Evolutionary conservation across 495 filamentous ascomycete species (phyloP), one percentile per base, ranked within the genome.

Genomic region (Neurospora pannonica): DNA sequence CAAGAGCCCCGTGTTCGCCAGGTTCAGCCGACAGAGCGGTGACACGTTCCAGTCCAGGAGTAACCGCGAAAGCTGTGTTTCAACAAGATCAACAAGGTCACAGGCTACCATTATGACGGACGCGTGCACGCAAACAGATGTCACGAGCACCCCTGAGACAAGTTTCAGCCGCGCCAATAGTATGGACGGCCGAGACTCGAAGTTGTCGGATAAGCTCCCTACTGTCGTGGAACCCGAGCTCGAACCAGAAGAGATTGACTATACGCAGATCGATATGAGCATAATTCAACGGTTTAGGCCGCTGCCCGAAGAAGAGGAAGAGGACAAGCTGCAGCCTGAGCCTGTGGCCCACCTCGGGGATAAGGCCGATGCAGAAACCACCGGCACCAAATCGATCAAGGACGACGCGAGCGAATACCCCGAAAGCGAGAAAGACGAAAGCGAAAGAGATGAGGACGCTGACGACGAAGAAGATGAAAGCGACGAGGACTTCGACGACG

Each of bases 1-100:
- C 0, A 88, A 86, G 37, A 96, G 93, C 80, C 93, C 94, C 8
- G 84, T 93, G n/a, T 95, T 88, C 79, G 81, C 83, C 34, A 88
- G 87, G 71, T 94, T 91, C 77, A 83, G 87, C 70, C 89, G 92
- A 71, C 88, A 88, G 77, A 95, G 92, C 79, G 83, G 90, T 36
- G 92, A 96, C 74, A 89, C 85, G 42, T 85, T 78, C 72, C 76
- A 82, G 31, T 85, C 85, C 37, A 87, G 86, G 76, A 93, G 91
- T 81, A 92, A 92, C 82, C 85, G 92, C 15, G 87, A 86, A 69
- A 92, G 90, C 80, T 87, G 88, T 73, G 87, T 92, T 78, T 90
- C 88, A 19, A 82, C 79, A 9, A 82, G 78, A 70, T 90, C 88
- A 11, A 82, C 79, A 8, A 82, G 78, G 71, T 87, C 86, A 0